Evolutionary conservation across 306 rosid genomes (phyloP).

Genomic region (Casuarina cunninghamiana): DNA sequence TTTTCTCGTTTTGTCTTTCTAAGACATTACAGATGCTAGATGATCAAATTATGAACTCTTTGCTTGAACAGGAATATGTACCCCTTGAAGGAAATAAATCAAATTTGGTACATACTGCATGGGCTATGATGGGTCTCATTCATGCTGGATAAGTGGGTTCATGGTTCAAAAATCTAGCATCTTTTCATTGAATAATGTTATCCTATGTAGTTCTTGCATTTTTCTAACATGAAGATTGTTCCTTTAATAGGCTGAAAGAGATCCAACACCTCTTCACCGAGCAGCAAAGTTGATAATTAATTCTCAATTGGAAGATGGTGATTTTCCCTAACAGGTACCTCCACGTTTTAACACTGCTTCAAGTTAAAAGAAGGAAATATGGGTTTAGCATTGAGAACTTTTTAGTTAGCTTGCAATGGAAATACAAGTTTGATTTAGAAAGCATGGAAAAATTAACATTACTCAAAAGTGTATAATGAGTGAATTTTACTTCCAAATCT

Average conservation of each 20-base stretch:
- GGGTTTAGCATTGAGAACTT: too few species aligned
- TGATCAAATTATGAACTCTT: not conserved
- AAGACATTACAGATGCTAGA: too few species aligned
- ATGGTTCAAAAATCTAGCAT: not conserved
- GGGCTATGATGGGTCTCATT: conserved; percentile 68
- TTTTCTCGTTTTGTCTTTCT: not conserved
- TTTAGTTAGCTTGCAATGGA: not conserved
- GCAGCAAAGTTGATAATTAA: conserved; percentile 58
- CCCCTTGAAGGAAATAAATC: conserved; percentile 52
- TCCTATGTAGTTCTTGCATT: not conserved
- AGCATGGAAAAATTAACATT: not conserved
- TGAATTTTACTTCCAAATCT: not conserved
- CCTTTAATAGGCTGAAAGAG: conserved; percentile 45
- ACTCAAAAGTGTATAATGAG: conserved; percentile 22
- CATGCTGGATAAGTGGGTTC: conserved; percentile 45
- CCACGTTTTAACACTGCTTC: not conserved
- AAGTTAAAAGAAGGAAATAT: too few species aligned
- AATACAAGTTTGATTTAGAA: not conserved
- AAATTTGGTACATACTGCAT: conserved; percentile 61
- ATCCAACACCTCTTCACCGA: conserved; percentile 54
- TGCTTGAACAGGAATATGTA: conserved; percentile 33
- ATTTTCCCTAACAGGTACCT: conserved; percentile 65
- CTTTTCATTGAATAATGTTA: not conserved
- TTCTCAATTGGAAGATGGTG: conserved; percentile 58
- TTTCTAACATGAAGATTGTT: not conserved